Evolutionary conservation across 257 asterid species (phyloP), one percentile per base, ranked within the genome.

Genomic region (Rhazya stricta): DNA sequence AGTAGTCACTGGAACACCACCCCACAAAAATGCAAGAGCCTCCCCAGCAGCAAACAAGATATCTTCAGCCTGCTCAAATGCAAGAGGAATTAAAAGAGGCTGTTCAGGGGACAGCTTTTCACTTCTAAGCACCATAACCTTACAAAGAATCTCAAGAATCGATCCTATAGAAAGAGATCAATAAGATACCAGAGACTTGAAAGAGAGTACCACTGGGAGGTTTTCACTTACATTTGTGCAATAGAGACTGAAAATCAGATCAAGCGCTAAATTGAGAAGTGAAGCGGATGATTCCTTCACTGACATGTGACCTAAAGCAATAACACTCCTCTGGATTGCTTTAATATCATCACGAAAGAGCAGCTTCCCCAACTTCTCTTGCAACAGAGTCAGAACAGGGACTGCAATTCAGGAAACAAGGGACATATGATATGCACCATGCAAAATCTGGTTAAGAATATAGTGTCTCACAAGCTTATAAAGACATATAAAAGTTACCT

Each of bases 31-130:
- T 76, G 99, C 88, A 82, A 95, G 89, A 68, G 99, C 98, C 88
- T 95, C 99, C 58, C 99, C 99, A 81, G 98, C 99, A 83, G 96
- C 96, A 89, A 95, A 95, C 78, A 95, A 84, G 88, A 87, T 82
- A 83, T 95, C 99, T 80, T 95, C 99, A 69, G 89, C 97, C 99
- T 94, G 87, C 76, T 68, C 74, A 80, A 79, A 27, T 12, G 37
- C 73, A 65, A 62, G 58, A 69, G 58, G 39, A 56, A 71, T n/a
- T n/a, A 69, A 50, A 73, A 68, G 43, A 62, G 39, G 58, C 21
- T 18, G 69, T 32, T 34, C 45, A 34, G 34, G 45, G 58, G 74
- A 58, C 25, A 73, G 56, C 13, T 34, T 45, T 62, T 70, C 70
- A 72, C 58, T 67, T 73, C 45, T 48, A 51, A 48, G 65, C 73